Base-by-base conservation (phyloP, 2,329 filamentous ascomycete genomes). In the Cladosporium velox region DNA sequence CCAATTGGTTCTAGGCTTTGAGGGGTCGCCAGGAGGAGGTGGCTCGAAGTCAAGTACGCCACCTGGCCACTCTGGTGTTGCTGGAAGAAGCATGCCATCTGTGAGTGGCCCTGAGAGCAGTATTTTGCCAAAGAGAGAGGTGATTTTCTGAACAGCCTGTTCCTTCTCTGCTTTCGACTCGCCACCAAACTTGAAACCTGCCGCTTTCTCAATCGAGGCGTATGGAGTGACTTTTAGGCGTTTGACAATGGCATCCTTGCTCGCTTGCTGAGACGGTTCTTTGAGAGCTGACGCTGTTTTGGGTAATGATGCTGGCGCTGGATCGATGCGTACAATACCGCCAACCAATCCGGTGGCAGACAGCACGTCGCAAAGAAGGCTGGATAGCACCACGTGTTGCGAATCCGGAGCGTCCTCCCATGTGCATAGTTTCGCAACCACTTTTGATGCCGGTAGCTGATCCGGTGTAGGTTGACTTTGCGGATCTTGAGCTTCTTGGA, bases 361-460 rank as follows among this genome's bases (percentile, higher is more conserved):
- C 26, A 99, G 83, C 0, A 90, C 86, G 34, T 86, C 86, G 77
- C 91, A 96, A 7, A 99, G 81, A 3, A 88, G 80, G 0, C 88
- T 86, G 1, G 95, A 98, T 28, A 99, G 82, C 1, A 92, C 92
- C 59, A 88, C 87, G 68, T 94, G 91, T 69, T 91, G 88, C 63
- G 88, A 89, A 74, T 94, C 92, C 0, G 95, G 93, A 1, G 93
- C 90, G 73, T 96, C 92, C 66, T 93, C 87, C 96, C 95, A 99
- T 1, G 87, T 80, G 47, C 86, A 82, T 3, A 98, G 78, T 68
- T 86, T 87, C 2, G 93, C 94, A 44, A 98, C 86, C 1, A 98
- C 80, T 71, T 89, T 94, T 18, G 84, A 81, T 1, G 88, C 83
- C 11, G 84, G 81, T 67, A 84, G 83, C 35, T 87, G 80, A 71